Conservation (phyloP, 345 rosid species). For the Chamaenerion angustifolium region DNA sequence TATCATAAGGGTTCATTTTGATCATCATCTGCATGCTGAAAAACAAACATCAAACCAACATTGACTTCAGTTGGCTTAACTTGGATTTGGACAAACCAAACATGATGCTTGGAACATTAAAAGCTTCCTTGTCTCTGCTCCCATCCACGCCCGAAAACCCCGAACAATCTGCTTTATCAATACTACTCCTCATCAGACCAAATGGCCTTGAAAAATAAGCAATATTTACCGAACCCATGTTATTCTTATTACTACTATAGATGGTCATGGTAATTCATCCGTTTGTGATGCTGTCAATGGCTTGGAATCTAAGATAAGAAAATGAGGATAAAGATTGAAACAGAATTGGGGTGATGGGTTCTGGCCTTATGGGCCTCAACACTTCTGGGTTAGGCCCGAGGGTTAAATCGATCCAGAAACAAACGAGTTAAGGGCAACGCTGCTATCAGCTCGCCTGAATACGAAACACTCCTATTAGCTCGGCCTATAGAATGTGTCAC, state of each 20-base stretch:
- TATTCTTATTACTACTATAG: conserved; percentile 25
- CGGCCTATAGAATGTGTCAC: too few relatives aligned
- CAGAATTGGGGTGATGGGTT: too few relatives aligned
- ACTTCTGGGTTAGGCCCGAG: too few relatives aligned
- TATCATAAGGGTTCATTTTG: neutral
- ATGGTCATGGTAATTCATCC: neutral
- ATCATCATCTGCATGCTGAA: neutral
- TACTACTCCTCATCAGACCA: conserved; percentile 29
- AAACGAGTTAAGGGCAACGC: too few relatives aligned
- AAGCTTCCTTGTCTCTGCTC: conserved; percentile 18
- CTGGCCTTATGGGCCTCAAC: too few relatives aligned
- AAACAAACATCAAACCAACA: too few relatives aligned
- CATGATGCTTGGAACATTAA: conserved; percentile 12
- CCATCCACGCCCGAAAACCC: conserved; percentile 13
- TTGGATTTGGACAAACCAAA: too few relatives aligned
- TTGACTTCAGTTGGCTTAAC: too few relatives aligned
- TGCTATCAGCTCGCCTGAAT: too few relatives aligned
- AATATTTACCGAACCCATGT: conserved; percentile 35
- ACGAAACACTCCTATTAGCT: too few relatives aligned
- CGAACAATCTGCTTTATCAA: conserved; percentile 15
- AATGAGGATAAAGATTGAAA: conserved; percentile 19
- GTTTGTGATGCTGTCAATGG: neutral
- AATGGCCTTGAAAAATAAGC: conserved; percentile 55
- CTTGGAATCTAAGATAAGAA: conserved; percentile 26
- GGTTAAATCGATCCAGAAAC: too few relatives aligned